Percentiles rank a stretch among this genome's conserved stretches.
These are phyloP conservation scores for Fusarium sp. DNA, from an alignment of 2,329 filamentous ascomycete genomes.

Conservation along the genomic window DNA sequence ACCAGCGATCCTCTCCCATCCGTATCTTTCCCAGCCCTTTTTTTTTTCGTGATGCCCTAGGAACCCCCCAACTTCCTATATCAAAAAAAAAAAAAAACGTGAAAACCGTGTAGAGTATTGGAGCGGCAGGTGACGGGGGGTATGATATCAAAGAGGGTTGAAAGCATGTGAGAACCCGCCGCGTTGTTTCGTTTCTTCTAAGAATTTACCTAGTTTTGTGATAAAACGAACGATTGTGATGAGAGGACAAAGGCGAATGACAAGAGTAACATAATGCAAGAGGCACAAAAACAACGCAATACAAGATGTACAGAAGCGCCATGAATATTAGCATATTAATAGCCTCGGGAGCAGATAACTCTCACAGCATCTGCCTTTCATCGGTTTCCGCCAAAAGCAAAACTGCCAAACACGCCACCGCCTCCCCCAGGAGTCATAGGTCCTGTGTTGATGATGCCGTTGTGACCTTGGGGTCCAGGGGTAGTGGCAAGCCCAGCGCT, in stretches of 20 bases:
- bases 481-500: conserved; percentile 59
- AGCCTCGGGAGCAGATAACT: neutral
- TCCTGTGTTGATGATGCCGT: conserved; percentile 66
- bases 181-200: conserved; percentile 1
- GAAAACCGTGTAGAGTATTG: conserved; percentile 7
- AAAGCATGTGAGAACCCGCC: conserved; percentile 1
- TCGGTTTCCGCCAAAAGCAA: conserved; percentile 62
- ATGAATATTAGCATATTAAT: conserved; percentile 29
- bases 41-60: conserved; percentile 15
- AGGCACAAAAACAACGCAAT: conserved; percentile 11
- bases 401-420: conserved; percentile 79
- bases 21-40: conserved; percentile 13
- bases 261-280: conserved; percentile 15
- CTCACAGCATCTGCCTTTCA: conserved; percentile 30
- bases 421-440: conserved; percentile 81
- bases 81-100: conserved; percentile 25
- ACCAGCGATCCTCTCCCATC: conserved; percentile 13
- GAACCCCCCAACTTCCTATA: conserved; percentile 17
- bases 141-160: conserved; percentile 1
- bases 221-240: conserved; percentile 9
- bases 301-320: conserved; percentile 19
- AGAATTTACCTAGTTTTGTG: conserved; percentile 5
- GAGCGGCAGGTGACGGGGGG: conserved; percentile 3
- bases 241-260: conserved; percentile 5
- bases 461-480: conserved; percentile 60